A percentile compares a stretch with the other conserved stretches of the same genome.
phyloP scores from a whole-genome alignment of 371 early-diverging fungal genomes.

The Mucor saturninus region DNA sequence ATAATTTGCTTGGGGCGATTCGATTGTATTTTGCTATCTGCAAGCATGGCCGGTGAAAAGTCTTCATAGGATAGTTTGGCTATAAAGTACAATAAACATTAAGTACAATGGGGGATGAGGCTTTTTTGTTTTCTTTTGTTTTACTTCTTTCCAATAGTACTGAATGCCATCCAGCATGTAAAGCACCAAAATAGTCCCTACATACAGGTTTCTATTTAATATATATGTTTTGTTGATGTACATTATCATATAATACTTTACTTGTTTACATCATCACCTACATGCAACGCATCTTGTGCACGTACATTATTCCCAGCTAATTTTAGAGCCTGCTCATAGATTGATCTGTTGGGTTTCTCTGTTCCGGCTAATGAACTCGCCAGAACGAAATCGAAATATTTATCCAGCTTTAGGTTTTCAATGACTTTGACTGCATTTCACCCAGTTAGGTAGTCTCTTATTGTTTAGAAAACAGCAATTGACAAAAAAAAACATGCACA shows the following conservation, averaged over 20 bases:
- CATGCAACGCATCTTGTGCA: constrained; percentile 30
- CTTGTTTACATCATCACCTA: constrained; percentile 34
- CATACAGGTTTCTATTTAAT: neutral
- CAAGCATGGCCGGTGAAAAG: constrained; percentile 34
- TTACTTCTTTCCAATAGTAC: constrained; percentile 43
- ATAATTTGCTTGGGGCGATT: constrained; percentile 20
- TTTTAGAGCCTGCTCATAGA: constrained; percentile 46
- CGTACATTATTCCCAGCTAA: constrained; percentile 19
- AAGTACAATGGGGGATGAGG: too few species aligned
- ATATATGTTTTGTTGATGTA: neutral
- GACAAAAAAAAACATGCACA: too few species aligned
- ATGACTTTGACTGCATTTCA: constrained; percentile 35
- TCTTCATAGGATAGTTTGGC: constrained; percentile 33
- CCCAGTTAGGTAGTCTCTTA: too few species aligned
- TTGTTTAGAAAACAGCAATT: too few species aligned
- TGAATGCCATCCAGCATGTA: constrained; percentile 46
- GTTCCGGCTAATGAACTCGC: constrained; percentile 37
- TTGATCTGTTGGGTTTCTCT: constrained; percentile 43
- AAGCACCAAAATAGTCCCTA: constrained; percentile 35
- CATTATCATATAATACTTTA: constrained; percentile 8
- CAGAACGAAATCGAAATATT: constrained; percentile 49
- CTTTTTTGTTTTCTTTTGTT: neutral
- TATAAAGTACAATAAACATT: neutral
- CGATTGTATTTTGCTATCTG: constrained; percentile 20
- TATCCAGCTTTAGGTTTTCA: constrained; percentile 39